Evolutionary conservation across 2,329 filamentous ascomycete species (phyloP).

Genomic region (Monosporascus sp.): DNA sequence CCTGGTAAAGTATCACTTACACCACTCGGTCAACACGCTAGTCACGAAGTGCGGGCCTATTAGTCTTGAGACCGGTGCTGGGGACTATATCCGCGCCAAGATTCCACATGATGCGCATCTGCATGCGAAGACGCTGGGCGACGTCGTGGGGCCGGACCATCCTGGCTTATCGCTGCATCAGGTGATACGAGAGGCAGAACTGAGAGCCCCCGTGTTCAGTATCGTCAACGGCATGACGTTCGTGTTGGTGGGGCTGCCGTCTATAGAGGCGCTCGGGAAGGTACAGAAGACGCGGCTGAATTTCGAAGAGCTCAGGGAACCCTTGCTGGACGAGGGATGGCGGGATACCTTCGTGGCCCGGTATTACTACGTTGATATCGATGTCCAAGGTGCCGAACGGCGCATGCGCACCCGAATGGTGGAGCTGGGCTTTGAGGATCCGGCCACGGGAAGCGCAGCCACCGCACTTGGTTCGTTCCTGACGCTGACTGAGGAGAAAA

Average conservation of each 20-base stretch:
- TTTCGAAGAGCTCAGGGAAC: conserved; percentile 21
- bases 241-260: conserved; percentile 56
- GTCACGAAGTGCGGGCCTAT: conserved; percentile 55
- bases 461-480: conserved; percentile 52
- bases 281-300: conserved; percentile 30
- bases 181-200: conserved; percentile 21
- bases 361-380: conserved; percentile 54
- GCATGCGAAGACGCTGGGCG: conserved; percentile 42
- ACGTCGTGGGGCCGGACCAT: conserved; percentile 21
- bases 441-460: conserved; percentile 59
- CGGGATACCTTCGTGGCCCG: conserved; percentile 44
- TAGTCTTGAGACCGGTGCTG: background rate
- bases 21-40: conserved; percentile 37
- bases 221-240: conserved; percentile 74
- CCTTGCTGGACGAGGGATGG: conserved; percentile 52
- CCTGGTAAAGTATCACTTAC: conserved; percentile 34
- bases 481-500: conserved; percentile 33
- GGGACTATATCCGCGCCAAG: conserved; percentile 45
- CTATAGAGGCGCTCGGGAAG: conserved; percentile 50
- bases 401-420: conserved; percentile 58
- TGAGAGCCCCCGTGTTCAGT: conserved; percentile 46
- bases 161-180: conserved; percentile 16
- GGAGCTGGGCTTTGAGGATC: conserved; percentile 44
- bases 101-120: conserved; percentile 65
- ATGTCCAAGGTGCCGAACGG: conserved; percentile 17